phyloP scores from a whole-genome alignment of 73 alveolate species.

The Symbiodinium natans region DNA sequence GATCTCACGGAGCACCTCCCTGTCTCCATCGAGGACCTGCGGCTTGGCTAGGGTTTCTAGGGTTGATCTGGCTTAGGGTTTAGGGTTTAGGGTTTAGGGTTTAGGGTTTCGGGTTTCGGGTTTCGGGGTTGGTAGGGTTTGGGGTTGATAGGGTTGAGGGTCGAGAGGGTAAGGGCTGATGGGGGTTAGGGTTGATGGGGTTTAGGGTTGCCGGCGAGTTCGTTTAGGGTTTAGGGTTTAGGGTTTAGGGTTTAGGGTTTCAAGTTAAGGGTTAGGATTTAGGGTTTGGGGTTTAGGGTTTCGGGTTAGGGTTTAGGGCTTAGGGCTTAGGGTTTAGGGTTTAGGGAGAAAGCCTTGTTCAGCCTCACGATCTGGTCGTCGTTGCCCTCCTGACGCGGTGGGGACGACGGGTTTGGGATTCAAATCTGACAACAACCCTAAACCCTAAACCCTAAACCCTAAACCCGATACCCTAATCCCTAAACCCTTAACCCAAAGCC shows the following conservation, averaged over 20 bases:
- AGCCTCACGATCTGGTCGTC: constrained; percentile 44
- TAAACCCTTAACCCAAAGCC: no score
- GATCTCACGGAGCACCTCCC: constrained; percentile 60
- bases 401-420: no score
- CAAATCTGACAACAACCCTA: no score
- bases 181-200: not conserved
- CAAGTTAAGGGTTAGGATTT: not conserved
- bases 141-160: not conserved
- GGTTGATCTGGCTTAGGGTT: not conserved
- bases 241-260: not conserved
- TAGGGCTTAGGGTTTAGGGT: not conserved
- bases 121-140: not conserved
- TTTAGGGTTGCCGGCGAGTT: not conserved
- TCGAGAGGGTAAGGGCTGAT: not conserved
- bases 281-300: not conserved
- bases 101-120: not conserved
- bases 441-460: no score
- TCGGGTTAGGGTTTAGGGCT: not conserved
- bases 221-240: not conserved
- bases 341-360: not conserved
- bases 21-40: constrained; percentile 48
- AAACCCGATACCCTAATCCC: no score
- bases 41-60: not conserved
- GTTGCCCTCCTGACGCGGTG: not conserved
- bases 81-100: not conserved